Base-by-base conservation (phyloP, 805 yeast genomes). In the Wickerhamomyces pijperi region DNA sequence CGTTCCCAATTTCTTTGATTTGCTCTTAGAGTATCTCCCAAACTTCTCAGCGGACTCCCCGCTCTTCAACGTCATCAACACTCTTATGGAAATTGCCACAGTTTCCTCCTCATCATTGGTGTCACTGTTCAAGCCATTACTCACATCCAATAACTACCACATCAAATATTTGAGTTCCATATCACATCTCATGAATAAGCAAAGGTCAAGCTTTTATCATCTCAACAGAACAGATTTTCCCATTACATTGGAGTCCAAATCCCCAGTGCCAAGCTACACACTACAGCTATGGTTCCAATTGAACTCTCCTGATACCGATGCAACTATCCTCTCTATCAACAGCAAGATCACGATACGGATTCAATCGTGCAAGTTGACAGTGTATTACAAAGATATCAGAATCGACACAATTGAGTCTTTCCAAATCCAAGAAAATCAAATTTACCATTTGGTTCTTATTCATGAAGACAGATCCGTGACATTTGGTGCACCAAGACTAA, bases 321-420 rank as follows among this genome's bases (percentile, higher is more conserved):
- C 54, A 31, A 46, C 58, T 19, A 32, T 64, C 8, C 28, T 58
- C 28, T 45, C 58, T 0, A 38, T 64, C 2, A 42, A 45, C 3
- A 40, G 42, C 18, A 38, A 45, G 14, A 36, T 45, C 4, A 33
- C 28, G 5, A 14, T 62, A n/a, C 56, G 51, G 29, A 14, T 63
- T 21, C 64, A 62, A 8, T 53, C 61, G 2, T 56, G 59, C 43
- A 56, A 54, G 17, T 47, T 58, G 7, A 48, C 61, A 3, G 49
- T 61, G n/a, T 44, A 41, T 36, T 38, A 46, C 38, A 39, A 42
- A 19, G 21, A 35, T 19, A 34, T 36, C 16, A 19, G 36, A 5
- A 15, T 48, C 11, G 47, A 34, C 4, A 38, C 21, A 1, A 44
- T 47, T 33, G 56, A 51, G 8, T 39, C 39, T n/a, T 42, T 37